Conservation (phyloP, 306 rosid species). For the Pterocarpus macrocarpus region DNA sequence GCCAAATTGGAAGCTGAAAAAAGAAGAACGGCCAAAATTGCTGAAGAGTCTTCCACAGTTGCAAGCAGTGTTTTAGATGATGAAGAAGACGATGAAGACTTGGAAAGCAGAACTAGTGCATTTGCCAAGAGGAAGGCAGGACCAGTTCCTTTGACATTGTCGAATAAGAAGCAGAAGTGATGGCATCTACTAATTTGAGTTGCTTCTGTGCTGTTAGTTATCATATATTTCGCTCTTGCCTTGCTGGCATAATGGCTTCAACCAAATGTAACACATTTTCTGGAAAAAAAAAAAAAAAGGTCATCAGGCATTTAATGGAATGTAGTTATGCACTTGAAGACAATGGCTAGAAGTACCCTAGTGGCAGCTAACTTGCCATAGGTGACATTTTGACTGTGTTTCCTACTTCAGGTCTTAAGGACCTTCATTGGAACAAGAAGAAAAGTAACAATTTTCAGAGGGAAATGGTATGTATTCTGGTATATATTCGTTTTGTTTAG, state of each 20-base stretch:
- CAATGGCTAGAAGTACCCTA: neutral
- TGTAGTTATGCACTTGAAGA: constrained; percentile 3
- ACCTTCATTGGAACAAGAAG: neutral
- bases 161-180: constrained; percentile 66
- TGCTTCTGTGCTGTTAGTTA: neutral
- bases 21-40: constrained; percentile 66
- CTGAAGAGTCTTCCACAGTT: constrained; percentile 49
- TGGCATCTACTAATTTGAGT: constrained; percentile 29
- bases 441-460: neutral
- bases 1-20: constrained; percentile 65
- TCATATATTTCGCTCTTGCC: constrained; percentile 32
- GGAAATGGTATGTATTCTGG: constrained; percentile 3
- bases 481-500: constrained; percentile 8
- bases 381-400: neutral
- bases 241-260: constrained; percentile 34
- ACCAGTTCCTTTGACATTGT: constrained; percentile 41
- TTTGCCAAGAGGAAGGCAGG: constrained; percentile 73
- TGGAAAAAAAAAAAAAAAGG: neutral
- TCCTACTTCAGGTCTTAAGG: neutral
- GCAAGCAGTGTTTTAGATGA: constrained; percentile 48
- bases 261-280: constrained; percentile 16
- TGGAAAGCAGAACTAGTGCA: constrained; percentile 74
- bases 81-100: constrained; percentile 49
- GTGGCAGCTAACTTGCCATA: constrained; percentile 3
- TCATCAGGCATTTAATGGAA: constrained; percentile 1